Base-by-base conservation (phyloP, 164 flowering plant genomes). In the Houttuynia cordata region DNA sequence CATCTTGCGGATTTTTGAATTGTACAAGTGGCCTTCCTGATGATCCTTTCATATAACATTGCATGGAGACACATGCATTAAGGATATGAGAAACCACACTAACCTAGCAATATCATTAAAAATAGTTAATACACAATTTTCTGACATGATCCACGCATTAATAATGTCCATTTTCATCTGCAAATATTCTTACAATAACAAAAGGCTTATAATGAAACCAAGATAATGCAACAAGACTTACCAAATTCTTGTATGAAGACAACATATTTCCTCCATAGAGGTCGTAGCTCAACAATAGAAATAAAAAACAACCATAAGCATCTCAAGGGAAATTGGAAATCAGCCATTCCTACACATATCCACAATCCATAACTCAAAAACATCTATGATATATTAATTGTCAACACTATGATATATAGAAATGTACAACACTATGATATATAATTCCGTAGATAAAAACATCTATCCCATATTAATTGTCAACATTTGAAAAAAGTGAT, bases 51-150 rank as follows among this genome's bases (percentile, higher is more conserved):
- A 63, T 22, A 59, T 71, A 88, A 66, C 83, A 82, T 59, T 84
- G 75, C 91, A 91, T 80, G 53, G 83, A 79, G 67, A 64, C 72
- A 62, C 82, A 73, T 18, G 76, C 51, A 30, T 68, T 75, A 34
- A 74, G 68, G 90, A 88, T 83, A 8, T 78, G 69, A 67, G 57
- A 56, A 39, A 86, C 79, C 61, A 71, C 61, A 54, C 57, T 64
- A 21, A 84, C 91, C 96, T 86, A 72, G 37, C 66, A 59, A 56
- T 21, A 21, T 18, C 12, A 23, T 25, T 10, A 30, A 56, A 24
- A 13, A 10, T 14, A 24, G 0, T 8, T 0, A 56, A 56, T 24
- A 7, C 12, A 1, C 37, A 56, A 10, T 30, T 56, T n/a, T 41
- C 7, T 53, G 22, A 21, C 24, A 9, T 12, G n/a, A 53, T 10